Evolutionary conservation across 1,139 yeast genomes (phyloP), one percentile per base, ranked within the genome.

Genomic region (Yamadazyma songkhlaensis): DNA sequence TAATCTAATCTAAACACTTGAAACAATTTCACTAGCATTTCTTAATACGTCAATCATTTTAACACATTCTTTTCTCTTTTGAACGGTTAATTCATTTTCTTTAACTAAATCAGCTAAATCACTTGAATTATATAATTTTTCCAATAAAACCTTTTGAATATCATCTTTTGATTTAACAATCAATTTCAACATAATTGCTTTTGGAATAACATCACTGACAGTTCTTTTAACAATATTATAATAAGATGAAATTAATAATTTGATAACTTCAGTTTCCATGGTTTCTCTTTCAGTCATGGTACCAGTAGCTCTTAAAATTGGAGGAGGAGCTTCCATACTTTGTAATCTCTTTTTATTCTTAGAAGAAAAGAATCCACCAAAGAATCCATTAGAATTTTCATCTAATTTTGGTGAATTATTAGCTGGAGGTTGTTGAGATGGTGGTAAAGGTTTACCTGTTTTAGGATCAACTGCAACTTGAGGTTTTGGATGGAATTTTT

Each of bases 311-410:
- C 92, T 85, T 59, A 92, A 79, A 10, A 89, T 90, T 28, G 95
- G 81, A 31, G 98, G 98, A 35, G 98, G 98, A 2, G 96, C 90
- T 62, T 92, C 98, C 95, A 92, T 87, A 23, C 90, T 84, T 32
- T 94, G 97, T 55, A 90, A 74, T 64, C 95, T 82, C 77, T 90
- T 90, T 66, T 90, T 92, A 63, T 89, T 90, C 63, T 92, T 89
- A 7, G 94, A 80, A 13, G 94, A 80, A 64, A 92, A 92, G 62
- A 92, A 90, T 0, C 96, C 95, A 38, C 97, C 96, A 59, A 92
- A 92, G 67, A 92, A 92, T 1, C 95, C 94, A 37, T 80, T 78
- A 33, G 67, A 55, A 36, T 72, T 74, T 37, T 66, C 74, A 31
- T 72, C 77, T 10, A 35, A 23, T 29, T 41, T 44, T 29, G 50